Conservation (phyloP, 2,329 filamentous ascomycete species). For the Verruconis gallopava region DNA sequence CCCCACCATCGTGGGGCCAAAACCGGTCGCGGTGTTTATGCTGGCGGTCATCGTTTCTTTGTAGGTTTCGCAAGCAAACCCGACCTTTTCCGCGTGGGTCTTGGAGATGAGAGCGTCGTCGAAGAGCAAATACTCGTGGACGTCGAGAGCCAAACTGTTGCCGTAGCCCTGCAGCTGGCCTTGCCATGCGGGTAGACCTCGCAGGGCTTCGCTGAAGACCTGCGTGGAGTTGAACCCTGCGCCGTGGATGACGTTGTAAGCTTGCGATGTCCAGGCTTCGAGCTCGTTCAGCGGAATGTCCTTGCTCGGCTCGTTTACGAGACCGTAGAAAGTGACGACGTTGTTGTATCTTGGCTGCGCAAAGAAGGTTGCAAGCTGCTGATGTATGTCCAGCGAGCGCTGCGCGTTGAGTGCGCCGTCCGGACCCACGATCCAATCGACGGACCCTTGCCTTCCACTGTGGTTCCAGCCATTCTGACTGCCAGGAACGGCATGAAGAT, state of each 20-base stretch:
- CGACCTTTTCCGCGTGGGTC: conserved; percentile 69
- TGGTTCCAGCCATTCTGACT: conserved; percentile 98
- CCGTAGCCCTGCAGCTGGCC: conserved; percentile 60
- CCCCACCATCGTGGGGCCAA: conserved; percentile 85
- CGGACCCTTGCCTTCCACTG: conserved; percentile 66
- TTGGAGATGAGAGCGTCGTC: conserved; percentile 74
- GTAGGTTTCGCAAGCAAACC: conserved; percentile 82
- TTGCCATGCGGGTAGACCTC: conserved; percentile 83
- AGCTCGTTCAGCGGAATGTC: conserved; percentile 52
- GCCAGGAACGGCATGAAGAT: conserved; percentile 78
- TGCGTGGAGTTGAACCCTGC: conserved; percentile 64
- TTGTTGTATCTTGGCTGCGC: conserved; percentile 86
- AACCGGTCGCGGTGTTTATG: conserved; percentile 63
- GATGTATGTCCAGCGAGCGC: conserved; percentile 66
- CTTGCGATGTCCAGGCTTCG: conserved; percentile 64
- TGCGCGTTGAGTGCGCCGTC: conserved; percentile 66
- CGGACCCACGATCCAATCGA: conserved; percentile 81
- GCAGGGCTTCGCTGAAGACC: conserved; percentile 88
- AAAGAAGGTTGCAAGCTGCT: conserved; percentile 81
- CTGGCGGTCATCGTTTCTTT: conserved; percentile 60
- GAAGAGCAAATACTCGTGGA: conserved; percentile 97
- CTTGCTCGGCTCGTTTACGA: conserved; percentile 70
- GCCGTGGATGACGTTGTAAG: conserved; percentile 56
- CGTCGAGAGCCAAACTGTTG: conserved; percentile 67
- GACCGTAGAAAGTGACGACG: conserved; percentile 80